Evolutionary conservation across 2,329 filamentous ascomycete genomes (phyloP), one percentile per base, ranked within the genome.

Genomic region (Lecanosticta acicola): DNA sequence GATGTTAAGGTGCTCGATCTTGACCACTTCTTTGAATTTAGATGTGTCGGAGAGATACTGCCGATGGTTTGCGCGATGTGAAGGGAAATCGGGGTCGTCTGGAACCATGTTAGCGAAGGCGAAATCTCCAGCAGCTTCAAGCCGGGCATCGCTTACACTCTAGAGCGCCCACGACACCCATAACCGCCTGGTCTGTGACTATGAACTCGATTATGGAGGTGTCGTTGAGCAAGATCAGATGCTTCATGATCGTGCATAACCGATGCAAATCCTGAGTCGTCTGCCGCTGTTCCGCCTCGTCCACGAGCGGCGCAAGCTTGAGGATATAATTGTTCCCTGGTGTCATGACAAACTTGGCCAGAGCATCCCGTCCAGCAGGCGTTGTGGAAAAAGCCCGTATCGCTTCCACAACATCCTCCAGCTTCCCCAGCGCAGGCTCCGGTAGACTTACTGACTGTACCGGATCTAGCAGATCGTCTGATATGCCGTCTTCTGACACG

Each of bases 241-340:
- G 85, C 74, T 98, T 98, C 87, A 96, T 93, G 65, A 98, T 96
- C 66, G 89, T 95, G 78, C 93, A 98, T 37, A 98, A 74, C 39
- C 86, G 81, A 66, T 97, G 93, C 49, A 98, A 72, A 62, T 97
- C 91, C 17, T 79, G 71, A 7, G 94, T 72, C 64, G 87, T 90
- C 68, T 98, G 88, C 49, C 95, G 77, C 60, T 95, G 87, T 67
- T 98, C 93, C 8, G 93, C 91, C 70, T 87, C 83, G 48, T 86
- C 80, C 38, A 98, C 87, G 41, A 97, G 68, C 1, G 88, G 88
- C 41, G 93, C 84, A 41, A 98, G 74, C 66, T 91, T 94, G 55
- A 79, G 72, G 51, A 98, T 88, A 66, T 95, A 96, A 45, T 58
- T 57, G 20, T 60, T 58, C 53, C 93, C 83, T 39, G 94, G 86